These are phyloP conservation scores for Phytophthora citricola DNA, from an alignment of 352 stramenopile species.

Conservation along the genomic window DNA sequence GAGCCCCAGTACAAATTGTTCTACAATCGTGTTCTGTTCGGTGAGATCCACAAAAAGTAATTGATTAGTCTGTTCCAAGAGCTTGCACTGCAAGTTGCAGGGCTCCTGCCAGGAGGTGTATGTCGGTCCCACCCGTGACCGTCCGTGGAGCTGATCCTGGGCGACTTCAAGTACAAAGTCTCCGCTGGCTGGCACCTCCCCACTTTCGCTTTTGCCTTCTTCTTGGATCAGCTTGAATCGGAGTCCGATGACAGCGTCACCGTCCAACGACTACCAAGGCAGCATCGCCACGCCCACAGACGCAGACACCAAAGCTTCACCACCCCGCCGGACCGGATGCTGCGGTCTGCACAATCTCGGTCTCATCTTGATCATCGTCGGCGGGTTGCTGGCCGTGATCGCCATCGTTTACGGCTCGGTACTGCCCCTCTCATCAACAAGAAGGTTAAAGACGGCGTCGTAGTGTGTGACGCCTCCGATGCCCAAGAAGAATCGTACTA, in stretches of 20 bases:
- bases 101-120: not conserved
- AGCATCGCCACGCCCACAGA: conserved; percentile 19
- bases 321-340: conserved; percentile 8
- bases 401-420: conserved; percentile 50
- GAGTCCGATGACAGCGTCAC: not conserved
- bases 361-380: conserved; percentile 39
- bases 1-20: too few species aligned
- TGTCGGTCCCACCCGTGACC: conserved; percentile 16
- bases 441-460: conserved; percentile 47
- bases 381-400: conserved; percentile 41
- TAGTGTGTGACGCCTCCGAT: conserved; percentile 44
- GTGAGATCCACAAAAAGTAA: not conserved
- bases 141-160: conserved; percentile 17
- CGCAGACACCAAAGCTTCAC: conserved; percentile 1
- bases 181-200: not conserved
- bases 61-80: conserved; percentile 6
- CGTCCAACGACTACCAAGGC: not conserved
- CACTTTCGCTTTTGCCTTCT: conserved; percentile 20
- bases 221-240: not conserved
- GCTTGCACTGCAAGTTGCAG: too few species aligned
- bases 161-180: conserved; percentile 10
- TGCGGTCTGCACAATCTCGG: conserved; percentile 39
- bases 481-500: conserved; percentile 46
- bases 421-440: conserved; percentile 49
- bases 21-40: not conserved